Evolutionary conservation across 2,329 filamentous ascomycete genomes (phyloP), one percentile per base, ranked within the genome.

Genomic region (Pestalotiopsis fici): DNA sequence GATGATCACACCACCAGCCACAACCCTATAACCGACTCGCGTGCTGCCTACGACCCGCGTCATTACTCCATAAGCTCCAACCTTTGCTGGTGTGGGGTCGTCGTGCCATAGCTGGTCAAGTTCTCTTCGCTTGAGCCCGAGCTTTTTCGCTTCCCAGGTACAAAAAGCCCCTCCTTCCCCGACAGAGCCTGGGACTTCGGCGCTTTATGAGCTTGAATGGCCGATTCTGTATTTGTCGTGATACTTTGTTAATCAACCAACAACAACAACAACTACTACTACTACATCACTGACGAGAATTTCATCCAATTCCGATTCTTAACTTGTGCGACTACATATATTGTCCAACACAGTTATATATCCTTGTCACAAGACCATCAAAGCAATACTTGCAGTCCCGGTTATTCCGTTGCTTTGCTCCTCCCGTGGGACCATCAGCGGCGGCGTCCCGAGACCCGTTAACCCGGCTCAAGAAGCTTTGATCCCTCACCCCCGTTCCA

Each of bases 131-230:
- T 50, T 7, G 43, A 50, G 43, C 43, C 43, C 23, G 57, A 37
- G 57, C 27, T 35, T 31, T 39, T 60, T 37, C 57, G 31, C 23
- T 37, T 55, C 43, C 31, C 63, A 59, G 59, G 66, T 68, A 68
- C 66, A 68, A 68, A 68, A 68, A 59, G 63, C 59, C 59, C 66
- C 66, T 65, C 62, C 50, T 28, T 64, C 66, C 59, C 64, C 43
- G 18, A 18, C 66, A 65, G 31, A 62, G 61, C 62, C 43, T 18
- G 50, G 37, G 55, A 21, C 21, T 39, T 61, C 65, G 59, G 57
- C 59, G 59, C 35, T 47, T 61, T 61, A 43, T 27, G 31, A 55
- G 25, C 31, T 62, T 21, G 57, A 37, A 35, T 21, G 57, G n/a
- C 57, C 25, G 57, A 60, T 23, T 21, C 15, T n/a, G 27, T 37